Evolutionary conservation across 257 asterid species (phyloP).

Genomic region (Gentiana macrophylla): DNA sequence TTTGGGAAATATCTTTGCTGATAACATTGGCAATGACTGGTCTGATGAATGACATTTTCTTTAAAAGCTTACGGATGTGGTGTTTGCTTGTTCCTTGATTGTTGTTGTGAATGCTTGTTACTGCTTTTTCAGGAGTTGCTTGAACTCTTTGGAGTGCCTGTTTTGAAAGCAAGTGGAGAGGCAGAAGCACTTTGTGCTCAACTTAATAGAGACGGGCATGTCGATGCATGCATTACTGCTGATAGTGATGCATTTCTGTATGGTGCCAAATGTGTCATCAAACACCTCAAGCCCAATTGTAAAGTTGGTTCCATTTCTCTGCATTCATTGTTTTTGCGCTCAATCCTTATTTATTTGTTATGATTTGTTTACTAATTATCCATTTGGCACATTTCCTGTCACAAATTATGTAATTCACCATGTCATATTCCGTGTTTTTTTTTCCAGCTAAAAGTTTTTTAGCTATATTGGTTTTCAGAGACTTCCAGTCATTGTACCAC

Average conservation of each 20-base stretch:
- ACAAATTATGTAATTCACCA: no score
- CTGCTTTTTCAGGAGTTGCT: constrained; percentile 58
- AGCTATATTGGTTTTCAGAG: no score
- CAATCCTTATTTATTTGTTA: no score
- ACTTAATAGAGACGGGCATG: constrained; percentile 66
- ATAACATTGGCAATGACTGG: not conserved
- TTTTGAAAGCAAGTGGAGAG: constrained; percentile 75
- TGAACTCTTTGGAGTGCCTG: constrained; percentile 85
- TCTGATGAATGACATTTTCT: not conserved
- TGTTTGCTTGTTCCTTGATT: not conserved
- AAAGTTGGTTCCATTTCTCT: constrained; percentile 37
- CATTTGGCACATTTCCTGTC: no score
- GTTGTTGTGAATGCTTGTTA: constrained; percentile 1
- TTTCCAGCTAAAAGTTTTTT: no score
- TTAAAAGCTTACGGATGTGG: not conserved
- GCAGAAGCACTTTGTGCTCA: constrained; percentile 98
- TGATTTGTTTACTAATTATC: no score
- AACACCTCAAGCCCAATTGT: constrained; percentile 60
- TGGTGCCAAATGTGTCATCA: constrained; percentile 78
- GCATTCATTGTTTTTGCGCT: not conserved
- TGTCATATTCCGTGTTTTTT: no score
- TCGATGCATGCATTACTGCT: constrained; percentile 93
- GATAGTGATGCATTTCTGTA: constrained; percentile 87
- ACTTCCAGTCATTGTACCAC: no score
- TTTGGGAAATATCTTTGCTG: no score